phyloP scores from a whole-genome alignment of 2,329 filamentous ascomycete genomes.

The Penicillium nordicum region DNA sequence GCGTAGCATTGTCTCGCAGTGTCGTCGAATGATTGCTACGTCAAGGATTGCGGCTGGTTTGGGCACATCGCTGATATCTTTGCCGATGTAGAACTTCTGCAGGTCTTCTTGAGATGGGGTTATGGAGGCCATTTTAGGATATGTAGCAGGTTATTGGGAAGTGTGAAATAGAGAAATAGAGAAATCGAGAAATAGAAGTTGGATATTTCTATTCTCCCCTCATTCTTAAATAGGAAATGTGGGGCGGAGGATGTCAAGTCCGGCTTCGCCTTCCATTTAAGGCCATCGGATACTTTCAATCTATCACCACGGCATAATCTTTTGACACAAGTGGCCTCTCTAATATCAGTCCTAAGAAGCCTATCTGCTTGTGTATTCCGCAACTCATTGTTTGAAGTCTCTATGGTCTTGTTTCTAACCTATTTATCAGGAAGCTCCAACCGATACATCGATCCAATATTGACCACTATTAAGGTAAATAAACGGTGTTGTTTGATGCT shows the following conservation, averaged over 20 bases:
- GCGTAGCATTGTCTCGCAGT: conserved; percentile 69
- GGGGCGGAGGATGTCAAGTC: conserved; percentile 9
- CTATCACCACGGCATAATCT: too few species aligned
- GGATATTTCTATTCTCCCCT: conserved; percentile 1
- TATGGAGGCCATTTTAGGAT: conserved; percentile 1
- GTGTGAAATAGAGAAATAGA: too few species aligned
- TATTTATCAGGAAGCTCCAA: too few species aligned
- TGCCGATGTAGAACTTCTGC: conserved; percentile 52
- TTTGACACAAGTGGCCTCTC: too few species aligned
- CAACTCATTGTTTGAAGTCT: too few species aligned
- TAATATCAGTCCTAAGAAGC: too few species aligned
- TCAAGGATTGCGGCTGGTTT: conserved; percentile 69
- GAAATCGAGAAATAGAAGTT: background rate
- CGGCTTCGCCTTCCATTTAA: background rate
- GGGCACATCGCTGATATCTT: conserved; percentile 57
- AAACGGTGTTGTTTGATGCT: background rate
- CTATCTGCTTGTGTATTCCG: too few species aligned
- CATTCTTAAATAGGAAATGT: background rate
- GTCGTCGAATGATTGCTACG: conserved; percentile 60
- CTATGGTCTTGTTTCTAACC: too few species aligned
- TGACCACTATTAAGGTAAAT: too few species aligned
- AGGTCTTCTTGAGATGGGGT: conserved; percentile 15
- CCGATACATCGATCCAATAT: too few species aligned
- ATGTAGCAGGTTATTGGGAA: background rate
- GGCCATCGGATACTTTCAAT: too few species aligned